Evolutionary conservation across 108 stramenopile species (phyloP).

Genomic region (Skeletonema potamos): DNA sequence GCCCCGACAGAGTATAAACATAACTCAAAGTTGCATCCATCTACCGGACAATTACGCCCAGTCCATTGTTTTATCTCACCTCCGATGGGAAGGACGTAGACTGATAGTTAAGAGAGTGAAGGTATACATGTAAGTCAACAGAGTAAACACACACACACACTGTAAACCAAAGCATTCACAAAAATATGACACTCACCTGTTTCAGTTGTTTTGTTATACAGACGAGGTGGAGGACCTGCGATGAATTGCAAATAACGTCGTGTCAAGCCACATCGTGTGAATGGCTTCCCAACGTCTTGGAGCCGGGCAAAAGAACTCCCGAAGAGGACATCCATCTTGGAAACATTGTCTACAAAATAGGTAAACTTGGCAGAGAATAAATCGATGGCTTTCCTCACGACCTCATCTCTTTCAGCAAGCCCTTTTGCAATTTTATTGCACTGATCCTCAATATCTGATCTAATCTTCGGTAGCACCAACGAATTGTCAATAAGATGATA

Average conservation of each 20-base stretch:
- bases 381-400: slow-evolving; percentile 66
- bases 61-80: slow-evolving; percentile 86
- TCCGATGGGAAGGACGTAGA: slow-evolving; percentile 80
- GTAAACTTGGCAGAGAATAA: slow-evolving; percentile 72
- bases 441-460: slow-evolving; percentile 89
- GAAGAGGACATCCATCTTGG: slow-evolving; percentile 89
- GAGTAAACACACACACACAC: no score
- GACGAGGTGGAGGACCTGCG: slow-evolving; percentile 43
- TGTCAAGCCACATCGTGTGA: slow-evolving; percentile 79
- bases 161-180: no score
- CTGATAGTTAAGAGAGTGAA: no score
- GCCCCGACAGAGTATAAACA: slow-evolving; percentile 82
- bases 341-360: slow-evolving; percentile 72
- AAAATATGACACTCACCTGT: no score
- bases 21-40: slow-evolving; percentile 84
- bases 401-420: slow-evolving; percentile 60
- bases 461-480: slow-evolving; percentile 83
- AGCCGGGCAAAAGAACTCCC: slow-evolving; percentile 82
- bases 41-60: slow-evolving; percentile 40
- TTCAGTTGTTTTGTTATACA: slow-evolving; percentile 87
- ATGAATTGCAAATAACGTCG: slow-evolving; percentile 55
- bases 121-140: no score
- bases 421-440: slow-evolving; percentile 90
- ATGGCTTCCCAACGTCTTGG: slow-evolving; percentile 90
- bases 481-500: slow-evolving; percentile 87